Evolutionary conservation across 1,284 basidiomycete genomes (phyloP).

Genomic region (Tremellales sp.): DNA sequence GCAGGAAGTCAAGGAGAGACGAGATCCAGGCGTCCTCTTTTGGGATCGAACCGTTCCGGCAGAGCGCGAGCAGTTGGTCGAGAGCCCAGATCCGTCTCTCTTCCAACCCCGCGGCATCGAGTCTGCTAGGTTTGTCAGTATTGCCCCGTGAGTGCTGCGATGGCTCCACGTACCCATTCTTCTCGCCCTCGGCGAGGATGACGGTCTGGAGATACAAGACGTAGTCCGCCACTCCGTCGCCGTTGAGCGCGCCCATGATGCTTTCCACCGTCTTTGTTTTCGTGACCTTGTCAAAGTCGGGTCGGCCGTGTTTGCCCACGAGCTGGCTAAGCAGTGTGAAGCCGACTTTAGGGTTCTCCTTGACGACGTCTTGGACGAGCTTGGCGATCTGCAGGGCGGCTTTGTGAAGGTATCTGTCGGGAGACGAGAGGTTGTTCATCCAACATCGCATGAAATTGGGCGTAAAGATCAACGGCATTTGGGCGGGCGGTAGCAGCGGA

Average conservation of each 20-base stretch:
- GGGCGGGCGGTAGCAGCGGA: slow-evolving; percentile 61
- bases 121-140: slow-evolving; percentile 17
- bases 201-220: slow-evolving; percentile 66
- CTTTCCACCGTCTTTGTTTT: slow-evolving; percentile 90
- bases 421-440: slow-evolving; percentile 89
- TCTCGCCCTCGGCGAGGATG: slow-evolving; percentile 54
- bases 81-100: slow-evolving; percentile 68
- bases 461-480: slow-evolving; percentile 83
- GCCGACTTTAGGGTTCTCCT: slow-evolving; percentile 72
- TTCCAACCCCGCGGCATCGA: slow-evolving; percentile 37
- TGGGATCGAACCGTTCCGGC: slow-evolving; percentile 75
- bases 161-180: slow-evolving; percentile 43
- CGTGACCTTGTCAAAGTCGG: slow-evolving; percentile 87
- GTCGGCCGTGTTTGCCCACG: slow-evolving; percentile 77
- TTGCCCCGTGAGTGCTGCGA: slow-evolving; percentile 9
- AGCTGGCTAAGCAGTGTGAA: slow-evolving; percentile 82
- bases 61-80: slow-evolving; percentile 75
- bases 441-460: slow-evolving; percentile 94
- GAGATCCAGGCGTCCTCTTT: slow-evolving; percentile 75
- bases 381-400: slow-evolving; percentile 73
- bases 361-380: slow-evolving; percentile 70
- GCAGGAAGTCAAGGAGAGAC: slow-evolving; percentile 73
- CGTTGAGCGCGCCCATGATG: slow-evolving; percentile 72
- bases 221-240: slow-evolving; percentile 72
- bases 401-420: slow-evolving; percentile 84